These are phyloP conservation scores for Pholiota adiposa DNA, from an alignment of 1,284 basidiomycete species.

Conservation along the genomic window DNA sequence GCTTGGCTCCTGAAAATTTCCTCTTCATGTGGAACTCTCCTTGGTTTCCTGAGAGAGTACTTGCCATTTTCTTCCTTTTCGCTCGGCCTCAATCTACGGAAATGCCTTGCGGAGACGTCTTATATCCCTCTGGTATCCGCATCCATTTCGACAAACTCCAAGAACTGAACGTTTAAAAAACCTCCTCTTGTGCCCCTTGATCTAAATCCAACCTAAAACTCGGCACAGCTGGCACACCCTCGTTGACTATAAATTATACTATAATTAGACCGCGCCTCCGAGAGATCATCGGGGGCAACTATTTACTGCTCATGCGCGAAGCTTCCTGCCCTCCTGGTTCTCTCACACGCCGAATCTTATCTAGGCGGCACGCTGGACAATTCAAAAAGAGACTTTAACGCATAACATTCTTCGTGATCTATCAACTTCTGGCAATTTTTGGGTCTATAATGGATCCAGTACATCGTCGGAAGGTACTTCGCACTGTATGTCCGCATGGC, in stretches of 20 bases:
- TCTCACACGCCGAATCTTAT: conserved; percentile 1
- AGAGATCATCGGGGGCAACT: neutral
- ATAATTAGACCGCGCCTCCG: neutral
- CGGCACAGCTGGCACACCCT: neutral
- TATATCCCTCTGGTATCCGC: neutral
- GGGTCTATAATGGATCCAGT: neutral
- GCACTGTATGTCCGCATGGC: conserved; percentile 17
- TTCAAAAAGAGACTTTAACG: neutral
- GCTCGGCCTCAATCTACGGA: neutral
- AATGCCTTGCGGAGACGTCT: neutral
- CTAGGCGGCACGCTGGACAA: neutral
- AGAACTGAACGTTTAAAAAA: neutral
- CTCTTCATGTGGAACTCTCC: neutral
- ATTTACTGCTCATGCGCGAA: neutral
- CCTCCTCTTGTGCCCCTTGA: conserved; percentile 5
- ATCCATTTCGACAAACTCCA: neutral
- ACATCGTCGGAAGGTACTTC: conserved; percentile 10
- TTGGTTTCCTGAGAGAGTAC: neutral
- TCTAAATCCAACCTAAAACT: neutral
- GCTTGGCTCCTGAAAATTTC: neutral
- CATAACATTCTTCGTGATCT: neutral
- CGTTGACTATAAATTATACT: neutral
- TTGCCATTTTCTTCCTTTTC: neutral
- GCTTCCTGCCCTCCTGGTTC: neutral
- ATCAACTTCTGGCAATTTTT: conserved; percentile 2